Conservation (phyloP, 768 basidiomycete genomes). For the Hygrocybe punicea region DNA sequence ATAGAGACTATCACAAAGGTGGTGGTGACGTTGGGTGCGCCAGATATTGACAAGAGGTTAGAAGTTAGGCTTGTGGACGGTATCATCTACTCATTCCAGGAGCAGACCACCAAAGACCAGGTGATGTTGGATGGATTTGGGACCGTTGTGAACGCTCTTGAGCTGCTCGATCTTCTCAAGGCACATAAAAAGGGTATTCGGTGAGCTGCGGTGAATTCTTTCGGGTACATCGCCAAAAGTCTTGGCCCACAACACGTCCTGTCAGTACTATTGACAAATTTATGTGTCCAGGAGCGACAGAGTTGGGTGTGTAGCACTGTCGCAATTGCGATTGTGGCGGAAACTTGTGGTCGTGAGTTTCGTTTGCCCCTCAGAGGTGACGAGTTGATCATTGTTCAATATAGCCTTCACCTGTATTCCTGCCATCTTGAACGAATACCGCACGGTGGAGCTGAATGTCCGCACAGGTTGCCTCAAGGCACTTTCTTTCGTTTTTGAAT, state of each 20-base stretch:
- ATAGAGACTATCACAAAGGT: constrained; percentile 99
- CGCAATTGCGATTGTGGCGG: constrained; percentile 93
- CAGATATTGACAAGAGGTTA: constrained; percentile 93
- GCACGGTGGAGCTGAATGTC: constrained; percentile 97
- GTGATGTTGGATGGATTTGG: constrained; percentile 99
- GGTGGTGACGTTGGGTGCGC: constrained; percentile 87
- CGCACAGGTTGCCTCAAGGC: constrained; percentile 98
- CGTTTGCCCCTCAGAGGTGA: not conserved
- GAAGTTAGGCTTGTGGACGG: constrained; percentile 95
- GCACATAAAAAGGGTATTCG: constrained; percentile 99
- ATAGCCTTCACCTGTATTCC: constrained; percentile 96
- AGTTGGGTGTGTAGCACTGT: constrained; percentile 98
- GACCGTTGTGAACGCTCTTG: constrained; percentile 93
- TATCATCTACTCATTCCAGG: constrained; percentile 99
- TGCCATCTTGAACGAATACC: constrained; percentile 97
- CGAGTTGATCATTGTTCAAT: constrained; percentile 12
- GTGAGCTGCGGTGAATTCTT: constrained; percentile 97
- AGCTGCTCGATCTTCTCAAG: constrained; percentile 92
- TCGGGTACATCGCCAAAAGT: constrained; percentile 99
- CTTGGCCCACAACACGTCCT: constrained; percentile 98
- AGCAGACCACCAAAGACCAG: constrained; percentile 97
- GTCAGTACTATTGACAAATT: constrained; percentile 90
- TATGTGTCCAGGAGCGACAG: constrained; percentile 98
- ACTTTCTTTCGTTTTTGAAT: constrained; percentile 98
- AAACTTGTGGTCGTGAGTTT: constrained; percentile 77